Evolutionary conservation across 305 asterid genomes (phyloP), one percentile per base, ranked within the genome.

Genomic region (Fraxinus ornus): DNA sequence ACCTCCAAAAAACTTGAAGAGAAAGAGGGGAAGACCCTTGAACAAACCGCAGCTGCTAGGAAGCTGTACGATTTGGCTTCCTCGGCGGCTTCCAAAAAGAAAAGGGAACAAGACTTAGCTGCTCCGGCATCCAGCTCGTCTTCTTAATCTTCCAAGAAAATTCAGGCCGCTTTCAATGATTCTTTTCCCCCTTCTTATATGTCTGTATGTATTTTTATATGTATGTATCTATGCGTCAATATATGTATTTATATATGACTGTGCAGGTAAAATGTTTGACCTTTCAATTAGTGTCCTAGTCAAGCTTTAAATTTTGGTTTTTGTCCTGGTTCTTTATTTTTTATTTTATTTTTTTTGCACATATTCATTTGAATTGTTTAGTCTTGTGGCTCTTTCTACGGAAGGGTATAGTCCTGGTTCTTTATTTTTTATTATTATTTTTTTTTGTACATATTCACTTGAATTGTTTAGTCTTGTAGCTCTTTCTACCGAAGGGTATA

Each of bases 1-100:
- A 3, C 55, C 87, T 2, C 37, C 76, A 74, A 91, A 91, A 68
- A 57, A 86, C 8, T 86, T 78, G 76, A 88, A 89, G 86, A 88
- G 94, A 33, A 89, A 91, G 1, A 28, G 32, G 32, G 88, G 89
- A 91, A 36, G 80, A 85, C 93, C 1, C 93, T 91, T 0, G 94
- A 89, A 71, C 90, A 89, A 60, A 91, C 91, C 9, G 91, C 93
- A 0, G 91, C 89, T 19, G 94, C 94, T 1, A 91, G 88, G 89
- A 80, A 90, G 79, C 84, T 84, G 1, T 82, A 90, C 3, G 78
- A 79, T 12, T 62, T 81, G 39, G 33, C 86, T 60, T 76, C 71
- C 7, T 64, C 83, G 5, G 57, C 82, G 28, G 21, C 87, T 26
- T 80, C 88, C 37, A 86, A 88, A 84, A 79, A 88, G 85, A 72